phyloP scores from a whole-genome alignment of 768 basidiomycete genomes.

The Coprinopsis cinerea region DNA sequence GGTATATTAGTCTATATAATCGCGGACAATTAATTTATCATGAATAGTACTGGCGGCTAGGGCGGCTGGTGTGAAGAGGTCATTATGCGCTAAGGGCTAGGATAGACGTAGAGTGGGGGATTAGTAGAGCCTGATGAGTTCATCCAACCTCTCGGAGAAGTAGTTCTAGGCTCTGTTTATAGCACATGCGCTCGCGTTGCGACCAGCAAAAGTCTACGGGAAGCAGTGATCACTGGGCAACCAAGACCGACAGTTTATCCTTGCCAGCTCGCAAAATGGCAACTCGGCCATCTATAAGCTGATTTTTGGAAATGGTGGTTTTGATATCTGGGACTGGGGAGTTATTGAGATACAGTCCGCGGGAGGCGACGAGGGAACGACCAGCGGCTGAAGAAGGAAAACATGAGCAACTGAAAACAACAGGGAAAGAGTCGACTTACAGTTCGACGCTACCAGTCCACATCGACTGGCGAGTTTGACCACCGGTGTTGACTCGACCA shows the following conservation, averaged over 20 bases:
- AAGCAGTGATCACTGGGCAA: slow-evolving; percentile 11
- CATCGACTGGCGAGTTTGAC: slow-evolving; percentile 56
- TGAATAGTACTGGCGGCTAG: not conserved
- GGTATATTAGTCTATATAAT: not conserved
- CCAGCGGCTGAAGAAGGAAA: slow-evolving; percentile 49
- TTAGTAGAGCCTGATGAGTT: no score
- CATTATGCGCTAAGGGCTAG: no score
- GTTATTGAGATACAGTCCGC: slow-evolving; percentile 74
- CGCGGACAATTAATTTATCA: not conserved
- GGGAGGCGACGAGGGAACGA: slow-evolving; percentile 50
- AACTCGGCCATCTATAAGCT: slow-evolving; percentile 57
- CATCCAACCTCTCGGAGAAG: no score
- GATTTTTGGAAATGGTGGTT: slow-evolving; percentile 31
- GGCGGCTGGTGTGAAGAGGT: not conserved
- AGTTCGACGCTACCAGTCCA: slow-evolving; percentile 55
- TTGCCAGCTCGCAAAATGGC: slow-evolving; percentile 72
- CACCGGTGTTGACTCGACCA: slow-evolving; percentile 43
- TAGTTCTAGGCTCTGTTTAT: not conserved
- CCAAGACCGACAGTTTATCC: slow-evolving; percentile 59
- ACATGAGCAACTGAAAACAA: slow-evolving; percentile 3
- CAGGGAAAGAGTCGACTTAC: slow-evolving; percentile 34
- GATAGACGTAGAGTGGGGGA: no score
- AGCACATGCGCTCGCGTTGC: no score
- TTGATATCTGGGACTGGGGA: slow-evolving; percentile 44
- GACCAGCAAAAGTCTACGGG: not conserved